These are phyloP conservation scores for Colletotrichum lini DNA, from an alignment of 2,329 filamentous ascomycete species.

Conservation along the genomic window DNA sequence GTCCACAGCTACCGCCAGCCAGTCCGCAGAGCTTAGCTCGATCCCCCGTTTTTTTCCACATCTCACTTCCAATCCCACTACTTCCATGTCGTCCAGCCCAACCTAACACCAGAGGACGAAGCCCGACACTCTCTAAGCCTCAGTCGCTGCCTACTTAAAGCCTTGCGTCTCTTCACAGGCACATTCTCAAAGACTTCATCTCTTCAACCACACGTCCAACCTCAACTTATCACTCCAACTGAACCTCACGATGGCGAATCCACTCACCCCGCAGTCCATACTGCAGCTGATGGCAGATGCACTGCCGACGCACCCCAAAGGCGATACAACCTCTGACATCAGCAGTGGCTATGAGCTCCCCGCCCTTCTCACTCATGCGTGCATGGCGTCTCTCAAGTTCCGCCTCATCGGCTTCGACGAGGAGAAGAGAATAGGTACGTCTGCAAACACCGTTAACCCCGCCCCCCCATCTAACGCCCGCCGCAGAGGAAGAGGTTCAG, in stretches of 20 bases:
- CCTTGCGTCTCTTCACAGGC: neutral
- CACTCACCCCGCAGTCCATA: constrained; percentile 61
- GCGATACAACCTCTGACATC: constrained; percentile 72
- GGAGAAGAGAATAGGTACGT: constrained; percentile 79
- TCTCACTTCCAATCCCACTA: neutral
- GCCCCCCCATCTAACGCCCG: constrained; percentile 27
- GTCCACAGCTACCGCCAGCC: constrained; percentile 10
- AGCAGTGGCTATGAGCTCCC: constrained; percentile 85
- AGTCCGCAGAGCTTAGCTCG: constrained; percentile 1
- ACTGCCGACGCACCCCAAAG: constrained; percentile 67
- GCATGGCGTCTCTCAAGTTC: constrained; percentile 85
- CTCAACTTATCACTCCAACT: neutral
- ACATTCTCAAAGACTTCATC: neutral
- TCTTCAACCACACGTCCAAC: constrained; percentile 17
- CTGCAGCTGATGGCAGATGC: constrained; percentile 72
- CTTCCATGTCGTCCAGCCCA: constrained; percentile 2
- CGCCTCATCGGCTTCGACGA: constrained; percentile 87
- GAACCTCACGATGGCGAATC: constrained; percentile 47
- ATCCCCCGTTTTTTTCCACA: neutral
- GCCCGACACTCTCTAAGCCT: constrained; percentile 10
- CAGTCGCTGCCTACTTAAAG: constrained; percentile 7
- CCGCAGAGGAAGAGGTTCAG: constrained; percentile 69
- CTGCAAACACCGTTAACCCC: constrained; percentile 1
- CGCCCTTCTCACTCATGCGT: constrained; percentile 86
- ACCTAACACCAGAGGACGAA: constrained; percentile 15